A percentile compares a stretch with the other conserved stretches of the same genome.
Conservation (phyloP, 2,329 filamentous ascomycete genomes). For the Westerdykella sp. region DNA sequence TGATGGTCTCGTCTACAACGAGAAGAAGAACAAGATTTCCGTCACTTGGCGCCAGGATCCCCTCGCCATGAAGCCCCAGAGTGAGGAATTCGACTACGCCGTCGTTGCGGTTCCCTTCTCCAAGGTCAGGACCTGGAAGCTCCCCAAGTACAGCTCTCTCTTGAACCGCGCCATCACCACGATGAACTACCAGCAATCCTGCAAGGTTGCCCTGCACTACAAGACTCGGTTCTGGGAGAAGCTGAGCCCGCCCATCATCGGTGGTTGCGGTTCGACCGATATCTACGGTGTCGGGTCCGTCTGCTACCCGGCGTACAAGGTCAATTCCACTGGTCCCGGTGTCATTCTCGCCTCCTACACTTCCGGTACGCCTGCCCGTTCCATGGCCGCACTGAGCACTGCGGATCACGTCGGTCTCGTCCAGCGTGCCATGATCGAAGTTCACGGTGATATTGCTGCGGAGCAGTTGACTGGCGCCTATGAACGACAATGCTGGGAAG, state of each 20-base stretch:
- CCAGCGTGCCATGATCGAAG: slow-evolving; percentile 59
- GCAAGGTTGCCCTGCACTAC: slow-evolving; percentile 62
- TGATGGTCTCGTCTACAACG: slow-evolving; percentile 51
- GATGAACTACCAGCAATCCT: slow-evolving; percentile 47
- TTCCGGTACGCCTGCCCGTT: slow-evolving; percentile 41
- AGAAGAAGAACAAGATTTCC: slow-evolving; percentile 48
- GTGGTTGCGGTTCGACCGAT: slow-evolving; percentile 56
- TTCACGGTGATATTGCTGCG: slow-evolving; percentile 56
- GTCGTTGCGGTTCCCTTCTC: slow-evolving; percentile 61
- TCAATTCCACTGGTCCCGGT: slow-evolving; percentile 59
- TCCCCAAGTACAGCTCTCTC: slow-evolving; percentile 50
- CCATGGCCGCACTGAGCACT: slow-evolving; percentile 47
- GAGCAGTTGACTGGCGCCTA: slow-evolving; percentile 61
- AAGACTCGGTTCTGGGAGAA: slow-evolving; percentile 58
- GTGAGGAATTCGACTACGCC: slow-evolving; percentile 57
- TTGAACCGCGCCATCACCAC: slow-evolving; percentile 44
- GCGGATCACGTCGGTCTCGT: slow-evolving; percentile 58
- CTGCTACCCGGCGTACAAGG: slow-evolving; percentile 62
- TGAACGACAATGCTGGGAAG: slow-evolving; percentile 59
- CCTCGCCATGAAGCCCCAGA: slow-evolving; percentile 40
- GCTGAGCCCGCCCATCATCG: slow-evolving; percentile 52
- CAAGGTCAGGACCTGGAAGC: slow-evolving; percentile 56
- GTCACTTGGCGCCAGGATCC: slow-evolving; percentile 52
- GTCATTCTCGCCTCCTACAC: slow-evolving; percentile 57
- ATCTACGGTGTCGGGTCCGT: slow-evolving; percentile 56